These are phyloP conservation scores for Fusarium hostae DNA, from an alignment of 2,329 filamentous ascomycete species.

Conservation along the genomic window DNA sequence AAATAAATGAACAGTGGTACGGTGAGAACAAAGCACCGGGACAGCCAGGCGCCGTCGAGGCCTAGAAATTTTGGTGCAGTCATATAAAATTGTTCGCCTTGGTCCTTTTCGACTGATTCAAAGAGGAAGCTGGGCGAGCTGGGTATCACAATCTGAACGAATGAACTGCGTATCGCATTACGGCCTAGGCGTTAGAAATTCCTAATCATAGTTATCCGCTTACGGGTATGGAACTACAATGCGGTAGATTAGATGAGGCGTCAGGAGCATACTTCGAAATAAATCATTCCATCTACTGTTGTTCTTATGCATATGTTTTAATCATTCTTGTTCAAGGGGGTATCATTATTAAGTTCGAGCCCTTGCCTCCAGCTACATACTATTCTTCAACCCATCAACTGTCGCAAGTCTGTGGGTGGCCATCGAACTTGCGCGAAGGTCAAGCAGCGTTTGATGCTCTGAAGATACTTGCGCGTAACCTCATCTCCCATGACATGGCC, in stretches of 20 bases:
- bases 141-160: constrained; percentile 5
- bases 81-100: too few relatives aligned
- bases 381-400: constrained; percentile 80
- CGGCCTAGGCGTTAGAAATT: constrained; percentile 41
- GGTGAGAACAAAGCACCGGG: constrained; percentile 41
- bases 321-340: constrained; percentile 22
- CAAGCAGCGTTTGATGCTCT: constrained; percentile 96
- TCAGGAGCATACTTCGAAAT: constrained; percentile 24
- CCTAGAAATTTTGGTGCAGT: background rate
- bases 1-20: constrained; percentile 50
- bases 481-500: constrained; percentile 99
- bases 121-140: background rate
- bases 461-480: constrained; percentile 91
- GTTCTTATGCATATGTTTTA: background rate
- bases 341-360: constrained; percentile 35
- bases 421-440: constrained; percentile 97
- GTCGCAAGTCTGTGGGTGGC: constrained; percentile 91
- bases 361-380: background rate
- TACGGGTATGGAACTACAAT: constrained; percentile 20
- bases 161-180: constrained; percentile 27
- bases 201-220: constrained; percentile 39
- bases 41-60: constrained; percentile 18
- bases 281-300: background rate
- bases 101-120: background rate
- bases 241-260: constrained; percentile 34